Evolutionary conservation across 2,329 filamentous ascomycete species (phyloP).

Genomic region (Mycosphaerella arachidis): DNA sequence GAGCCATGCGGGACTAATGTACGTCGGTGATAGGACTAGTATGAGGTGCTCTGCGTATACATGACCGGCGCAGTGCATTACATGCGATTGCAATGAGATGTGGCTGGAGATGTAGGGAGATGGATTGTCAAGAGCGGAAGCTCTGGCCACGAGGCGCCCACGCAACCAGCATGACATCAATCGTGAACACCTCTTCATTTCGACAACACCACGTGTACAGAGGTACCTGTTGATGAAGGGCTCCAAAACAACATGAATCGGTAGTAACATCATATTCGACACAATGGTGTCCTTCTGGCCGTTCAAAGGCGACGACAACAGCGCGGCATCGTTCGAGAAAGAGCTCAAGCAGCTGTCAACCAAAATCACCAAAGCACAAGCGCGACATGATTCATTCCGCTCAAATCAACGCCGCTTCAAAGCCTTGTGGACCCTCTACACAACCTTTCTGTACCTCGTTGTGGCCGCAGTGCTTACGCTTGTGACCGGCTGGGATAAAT

Average conservation of each 20-base stretch:
- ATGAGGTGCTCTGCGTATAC: too few relatives aligned
- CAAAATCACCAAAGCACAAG: conserved; percentile 73
- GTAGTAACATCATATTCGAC: conserved; percentile 3
- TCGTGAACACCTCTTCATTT: not conserved
- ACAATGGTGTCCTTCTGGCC: conserved; percentile 84
- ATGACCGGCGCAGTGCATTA: not conserved
- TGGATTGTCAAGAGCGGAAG: not conserved
- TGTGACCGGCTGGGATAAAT: conserved; percentile 77
- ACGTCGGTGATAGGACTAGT: not conserved
- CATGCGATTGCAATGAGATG: not conserved
- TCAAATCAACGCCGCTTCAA: conserved; percentile 71
- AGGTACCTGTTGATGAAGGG: not conserved
- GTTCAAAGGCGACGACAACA: conserved; percentile 79
- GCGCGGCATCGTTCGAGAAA: conserved; percentile 90
- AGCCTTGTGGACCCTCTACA: conserved; percentile 85
- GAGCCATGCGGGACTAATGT: not conserved
- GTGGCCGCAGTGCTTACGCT: conserved; percentile 76
- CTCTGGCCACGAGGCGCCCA: not conserved
- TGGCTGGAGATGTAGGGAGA: not conserved
- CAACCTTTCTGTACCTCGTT: conserved; percentile 83
- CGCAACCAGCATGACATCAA: not conserved
- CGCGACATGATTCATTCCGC: conserved; percentile 68
- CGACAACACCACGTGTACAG: not conserved
- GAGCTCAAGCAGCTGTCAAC: conserved; percentile 72
- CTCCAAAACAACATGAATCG: conserved; percentile 3